Percentiles rank a stretch among this genome's conserved stretches.
These are phyloP conservation scores for Carex parvula DNA, from an alignment of 176 grass and related monocot genomes.

Conservation along the genomic window DNA sequence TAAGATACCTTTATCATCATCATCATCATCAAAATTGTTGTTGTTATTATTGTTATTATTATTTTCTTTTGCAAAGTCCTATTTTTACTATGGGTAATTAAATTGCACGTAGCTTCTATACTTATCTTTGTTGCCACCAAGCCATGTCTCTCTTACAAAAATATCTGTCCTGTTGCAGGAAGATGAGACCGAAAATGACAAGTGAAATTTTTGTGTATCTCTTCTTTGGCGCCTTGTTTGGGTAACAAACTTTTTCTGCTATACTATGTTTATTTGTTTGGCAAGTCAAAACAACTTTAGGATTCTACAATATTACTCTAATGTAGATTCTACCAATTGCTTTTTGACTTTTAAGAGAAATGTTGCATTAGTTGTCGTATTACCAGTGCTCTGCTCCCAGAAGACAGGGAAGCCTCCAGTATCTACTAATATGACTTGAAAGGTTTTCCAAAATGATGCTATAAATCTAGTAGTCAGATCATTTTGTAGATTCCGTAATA, in stretches of 20 bases:
- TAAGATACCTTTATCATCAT: no score
- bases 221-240: conserved; percentile 66
- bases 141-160: background rate
- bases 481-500: background rate
- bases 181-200: conserved; percentile 77
- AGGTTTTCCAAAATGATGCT: background rate
- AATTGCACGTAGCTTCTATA: background rate
- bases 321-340: background rate
- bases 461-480: background rate
- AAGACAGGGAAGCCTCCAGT: background rate
- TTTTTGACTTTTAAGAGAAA: background rate
- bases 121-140: background rate
- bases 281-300: background rate
- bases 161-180: conserved; percentile 40
- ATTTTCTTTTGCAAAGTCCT: no score
- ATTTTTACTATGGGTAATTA: no score
- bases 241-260: conserved; percentile 38
- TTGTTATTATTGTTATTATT: no score
- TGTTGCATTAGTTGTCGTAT: background rate
- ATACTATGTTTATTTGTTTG: background rate
- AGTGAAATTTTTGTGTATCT: conserved; percentile 67
- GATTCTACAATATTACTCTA: background rate
- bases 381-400: background rate
- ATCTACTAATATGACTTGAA: background rate
- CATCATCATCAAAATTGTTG: no score